Percentiles rank a stretch among this genome's conserved stretches.
Evolutionary conservation across 306 rosid genomes (phyloP).

Genomic region (Astragalus membranaceus): DNA sequence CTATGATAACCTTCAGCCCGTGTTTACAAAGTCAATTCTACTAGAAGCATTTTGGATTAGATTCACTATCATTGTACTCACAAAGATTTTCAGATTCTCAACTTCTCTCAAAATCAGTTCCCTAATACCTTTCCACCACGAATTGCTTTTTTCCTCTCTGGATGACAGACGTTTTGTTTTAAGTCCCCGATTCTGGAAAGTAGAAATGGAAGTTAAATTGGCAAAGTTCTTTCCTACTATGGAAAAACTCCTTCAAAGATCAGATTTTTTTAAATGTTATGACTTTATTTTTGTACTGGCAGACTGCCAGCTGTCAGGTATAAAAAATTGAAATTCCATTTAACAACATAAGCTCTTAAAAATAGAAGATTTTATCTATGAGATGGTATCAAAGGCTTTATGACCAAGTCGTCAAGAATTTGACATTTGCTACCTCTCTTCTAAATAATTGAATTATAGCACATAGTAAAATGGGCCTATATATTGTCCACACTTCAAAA

Average conservation of each 20-base stretch:
- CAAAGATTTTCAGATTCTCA: neutral
- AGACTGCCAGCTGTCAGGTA: neutral
- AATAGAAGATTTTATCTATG: neutral
- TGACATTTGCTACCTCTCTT: neutral
- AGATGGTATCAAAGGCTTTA: neutral
- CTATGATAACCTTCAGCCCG: neutral
- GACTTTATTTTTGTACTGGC: neutral
- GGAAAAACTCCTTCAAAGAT: neutral
- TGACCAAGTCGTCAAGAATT: neutral
- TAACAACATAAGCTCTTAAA: neutral
- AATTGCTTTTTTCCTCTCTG: neutral
- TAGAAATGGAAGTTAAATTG: neutral
- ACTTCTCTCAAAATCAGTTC: neutral
- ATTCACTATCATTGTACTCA: neutral
- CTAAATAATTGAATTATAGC: neutral
- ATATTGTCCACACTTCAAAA: neutral
- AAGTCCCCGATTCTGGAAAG: neutral
- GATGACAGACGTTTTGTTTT: neutral
- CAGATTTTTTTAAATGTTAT: neutral
- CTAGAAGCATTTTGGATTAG: neutral
- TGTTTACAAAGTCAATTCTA: neutral
- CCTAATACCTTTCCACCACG: neutral
- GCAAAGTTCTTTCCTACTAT: neutral
- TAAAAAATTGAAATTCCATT: neutral
- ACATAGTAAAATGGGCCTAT: neutral